These are phyloP conservation scores for Cicer chorassanicum DNA, from an alignment of 306 rosid species.

Conservation along the genomic window DNA sequence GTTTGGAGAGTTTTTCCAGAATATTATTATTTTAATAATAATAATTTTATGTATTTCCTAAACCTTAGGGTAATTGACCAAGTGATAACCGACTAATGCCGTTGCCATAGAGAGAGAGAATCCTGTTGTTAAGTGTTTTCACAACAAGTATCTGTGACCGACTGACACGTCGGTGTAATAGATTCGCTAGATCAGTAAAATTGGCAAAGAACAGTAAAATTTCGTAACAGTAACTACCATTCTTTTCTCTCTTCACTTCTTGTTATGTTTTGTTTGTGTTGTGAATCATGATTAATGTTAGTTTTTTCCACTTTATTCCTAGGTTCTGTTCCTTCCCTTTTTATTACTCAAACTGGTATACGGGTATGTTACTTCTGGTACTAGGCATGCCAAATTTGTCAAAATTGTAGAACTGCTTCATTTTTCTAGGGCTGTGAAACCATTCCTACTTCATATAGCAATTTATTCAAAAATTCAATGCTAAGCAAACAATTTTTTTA, in stretches of 20 bases:
- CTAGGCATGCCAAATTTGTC: neutral
- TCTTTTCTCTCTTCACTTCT: neutral
- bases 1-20: too few species aligned
- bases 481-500: neutral
- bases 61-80: constrained; percentile 35
- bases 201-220: constrained; percentile 19
- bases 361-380: neutral
- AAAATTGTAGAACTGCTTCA: neutral
- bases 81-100: constrained; percentile 30
- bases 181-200: constrained; percentile 30
- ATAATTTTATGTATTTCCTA: constrained; percentile 12
- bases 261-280: neutral
- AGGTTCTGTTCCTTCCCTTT: constrained; percentile 3
- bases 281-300: neutral
- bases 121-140: neutral
- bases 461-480: neutral
- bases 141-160: neutral
- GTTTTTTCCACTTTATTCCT: neutral
- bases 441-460: neutral
- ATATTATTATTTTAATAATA: too few species aligned
- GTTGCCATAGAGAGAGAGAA: neutral
- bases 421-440: neutral
- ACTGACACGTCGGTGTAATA: constrained; percentile 25
- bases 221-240: neutral
- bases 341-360: constrained; percentile 1